phyloP scores from a whole-genome alignment of 768 basidiomycete genomes.

The Agrocybe pediades region DNA sequence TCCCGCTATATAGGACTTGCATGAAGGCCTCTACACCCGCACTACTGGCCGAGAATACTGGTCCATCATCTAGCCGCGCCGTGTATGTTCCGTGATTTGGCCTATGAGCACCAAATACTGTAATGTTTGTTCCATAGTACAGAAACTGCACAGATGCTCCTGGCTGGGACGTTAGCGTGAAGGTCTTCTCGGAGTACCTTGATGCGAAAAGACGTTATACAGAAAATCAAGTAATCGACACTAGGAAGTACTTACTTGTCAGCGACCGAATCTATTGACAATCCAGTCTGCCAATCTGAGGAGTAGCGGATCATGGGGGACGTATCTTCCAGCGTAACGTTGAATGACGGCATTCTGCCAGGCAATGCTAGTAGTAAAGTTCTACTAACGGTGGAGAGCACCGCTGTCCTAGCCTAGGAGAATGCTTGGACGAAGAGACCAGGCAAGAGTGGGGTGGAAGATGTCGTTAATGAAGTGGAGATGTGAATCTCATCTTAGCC shows the following conservation, averaged over 20 bases:
- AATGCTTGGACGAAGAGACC: too few relatives aligned
- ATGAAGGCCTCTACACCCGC: background rate
- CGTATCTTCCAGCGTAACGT: background rate
- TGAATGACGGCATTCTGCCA: background rate
- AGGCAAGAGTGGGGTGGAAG: too few relatives aligned
- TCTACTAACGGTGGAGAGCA: too few relatives aligned
- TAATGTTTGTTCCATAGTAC: background rate
- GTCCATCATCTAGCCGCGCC: background rate
- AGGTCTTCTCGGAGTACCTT: background rate
- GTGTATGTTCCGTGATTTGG: background rate
- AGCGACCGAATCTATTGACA: background rate
- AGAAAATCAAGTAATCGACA: background rate
- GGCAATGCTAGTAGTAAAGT: too few relatives aligned
- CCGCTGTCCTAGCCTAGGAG: too few relatives aligned
- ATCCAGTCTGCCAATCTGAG: background rate
- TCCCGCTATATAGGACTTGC: background rate
- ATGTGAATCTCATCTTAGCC: too few relatives aligned
- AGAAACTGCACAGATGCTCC: background rate
- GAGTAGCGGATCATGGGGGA: background rate
- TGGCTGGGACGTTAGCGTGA: background rate
- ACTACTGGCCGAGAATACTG: background rate
- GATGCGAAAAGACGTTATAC: background rate
- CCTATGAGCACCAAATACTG: background rate
- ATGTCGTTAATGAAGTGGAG: too few relatives aligned
- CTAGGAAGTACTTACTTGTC: background rate